Base-by-base conservation (phyloP, 2,329 filamentous ascomycete genomes). In the Hymenoscyphus fructigenus region DNA sequence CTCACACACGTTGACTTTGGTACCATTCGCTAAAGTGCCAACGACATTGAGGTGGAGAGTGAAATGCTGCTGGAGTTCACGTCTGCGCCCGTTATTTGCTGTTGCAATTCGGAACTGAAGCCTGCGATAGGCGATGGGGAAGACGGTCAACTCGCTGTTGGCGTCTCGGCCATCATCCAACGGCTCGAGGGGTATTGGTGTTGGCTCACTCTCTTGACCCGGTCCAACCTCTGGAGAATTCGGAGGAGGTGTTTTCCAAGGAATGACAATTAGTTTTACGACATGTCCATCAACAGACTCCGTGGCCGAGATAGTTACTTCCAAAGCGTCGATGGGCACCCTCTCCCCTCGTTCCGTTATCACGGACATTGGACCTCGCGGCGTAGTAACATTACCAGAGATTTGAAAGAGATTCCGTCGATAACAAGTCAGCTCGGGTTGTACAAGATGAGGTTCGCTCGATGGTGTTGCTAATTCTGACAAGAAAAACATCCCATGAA, bases 61-160 rank as follows among this genome's bases (percentile, higher is more conserved):
- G 77, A 98, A 98, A 79, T 98, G 94, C 75, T 98, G 94, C 76
- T 98, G 94, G 57, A 98, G 84, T 76, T 98, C 94, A 80, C 97
- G 96, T 68, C 94, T 85, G 66, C 94, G 88, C 12, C 94, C 94
- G 76, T 98, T 98, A 79, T 98, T 98, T 64, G 94, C 94, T 9
- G 94, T 98, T 20, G 94, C 94, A 82, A 89, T 96, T 72, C 94
- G 85, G 75, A 98, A 98, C 74, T 98, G 94, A 67, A 98, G 80
- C 65, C 94, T 86, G 73, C 95, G 93, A 92, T 94, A 98, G 57
- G 93, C 92, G 68, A 98, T 93, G 4, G 93, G 93, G 72, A 96
- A 96, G 56, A 91, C 93, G 17, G 92, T 91, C 70, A 91, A 94
- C 69, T 97, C 93, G 14, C 84, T 83, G 44, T 69, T 72, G 17